Evolutionary conservation across 768 basidiomycete genomes (phyloP).

Genomic region (Pulveroboletus ravenelii): DNA sequence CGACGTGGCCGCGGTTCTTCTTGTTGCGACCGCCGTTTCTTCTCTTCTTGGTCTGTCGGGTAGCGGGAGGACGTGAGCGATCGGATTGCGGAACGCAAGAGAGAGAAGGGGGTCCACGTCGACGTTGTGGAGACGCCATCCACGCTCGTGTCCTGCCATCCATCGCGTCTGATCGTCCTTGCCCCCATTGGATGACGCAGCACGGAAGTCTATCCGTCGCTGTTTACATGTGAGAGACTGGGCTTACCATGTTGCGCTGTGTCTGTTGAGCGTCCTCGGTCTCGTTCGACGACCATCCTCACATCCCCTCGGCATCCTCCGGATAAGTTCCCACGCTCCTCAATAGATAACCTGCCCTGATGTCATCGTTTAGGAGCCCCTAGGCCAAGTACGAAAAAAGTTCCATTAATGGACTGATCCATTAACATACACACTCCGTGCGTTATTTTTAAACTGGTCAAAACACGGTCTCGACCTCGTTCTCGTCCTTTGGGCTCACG

Average conservation of each 20-base stretch:
- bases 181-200: not conserved
- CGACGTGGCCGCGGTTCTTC: slow-evolving; percentile 96
- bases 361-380: not conserved
- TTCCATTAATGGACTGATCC: too few species aligned
- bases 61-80: not conserved
- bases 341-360: slow-evolving; percentile 25
- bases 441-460: slow-evolving; percentile 3
- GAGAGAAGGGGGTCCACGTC: too few species aligned
- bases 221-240: not conserved
- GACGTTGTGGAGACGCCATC: too few species aligned
- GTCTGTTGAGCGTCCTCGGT: slow-evolving; percentile 21
- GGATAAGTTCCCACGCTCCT: slow-evolving; percentile 16
- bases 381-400: too few species aligned
- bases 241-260: slow-evolving; percentile 30
- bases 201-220: not conserved
- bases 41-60: slow-evolving; percentile 90
- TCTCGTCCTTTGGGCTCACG: slow-evolving; percentile 18
- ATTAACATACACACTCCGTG: too few species aligned
- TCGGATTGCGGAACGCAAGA: not conserved
- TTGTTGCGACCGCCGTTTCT: slow-evolving; percentile 99
- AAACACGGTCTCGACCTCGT: slow-evolving; percentile 22
- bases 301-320: slow-evolving; percentile 20
- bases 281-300: slow-evolving; percentile 5
- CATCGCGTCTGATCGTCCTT: not conserved
- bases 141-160: slow-evolving; percentile 2